phyloP scores from a whole-genome alignment of 257 asterid genomes.

The Cruciata laevipes region DNA sequence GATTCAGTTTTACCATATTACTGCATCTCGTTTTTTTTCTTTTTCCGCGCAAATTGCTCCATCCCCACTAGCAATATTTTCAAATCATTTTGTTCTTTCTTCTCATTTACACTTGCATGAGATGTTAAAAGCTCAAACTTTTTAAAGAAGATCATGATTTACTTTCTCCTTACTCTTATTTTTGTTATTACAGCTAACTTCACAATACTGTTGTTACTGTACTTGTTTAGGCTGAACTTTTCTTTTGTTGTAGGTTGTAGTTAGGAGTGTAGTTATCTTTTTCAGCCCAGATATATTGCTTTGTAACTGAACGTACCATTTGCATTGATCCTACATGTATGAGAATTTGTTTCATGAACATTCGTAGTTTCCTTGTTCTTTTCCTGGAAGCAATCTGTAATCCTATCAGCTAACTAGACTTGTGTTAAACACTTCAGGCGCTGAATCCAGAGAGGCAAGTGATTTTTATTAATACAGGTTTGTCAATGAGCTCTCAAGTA shows the following conservation, averaged over 20 bases:
- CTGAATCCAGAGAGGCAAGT: constrained; percentile 69
- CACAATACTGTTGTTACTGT: background rate
- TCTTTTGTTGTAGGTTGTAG: background rate
- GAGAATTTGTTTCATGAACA: background rate
- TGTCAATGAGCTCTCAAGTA: constrained; percentile 6
- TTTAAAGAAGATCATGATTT: too few relatives aligned
- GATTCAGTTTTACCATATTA: background rate
- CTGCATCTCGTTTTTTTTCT: too few relatives aligned
- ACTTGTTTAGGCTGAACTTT: background rate
- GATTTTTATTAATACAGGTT: constrained; percentile 86
- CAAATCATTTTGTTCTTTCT: too few relatives aligned
- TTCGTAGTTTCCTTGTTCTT: constrained; percentile 5
- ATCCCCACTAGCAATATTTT: background rate
- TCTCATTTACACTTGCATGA: background rate
- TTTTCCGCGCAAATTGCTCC: background rate
- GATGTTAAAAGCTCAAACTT: background rate
- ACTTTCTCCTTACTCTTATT: background rate
- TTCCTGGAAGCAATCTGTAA: background rate
- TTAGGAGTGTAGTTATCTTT: background rate
- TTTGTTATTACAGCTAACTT: background rate
- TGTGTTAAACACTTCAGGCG: constrained; percentile 37
- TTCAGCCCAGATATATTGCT: background rate
- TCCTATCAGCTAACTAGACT: background rate
- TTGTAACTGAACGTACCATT: background rate
- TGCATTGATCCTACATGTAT: background rate